phyloP scores from a whole-genome alignment of 1,284 basidiomycete species.

The Ganoderma multipileum region DNA sequence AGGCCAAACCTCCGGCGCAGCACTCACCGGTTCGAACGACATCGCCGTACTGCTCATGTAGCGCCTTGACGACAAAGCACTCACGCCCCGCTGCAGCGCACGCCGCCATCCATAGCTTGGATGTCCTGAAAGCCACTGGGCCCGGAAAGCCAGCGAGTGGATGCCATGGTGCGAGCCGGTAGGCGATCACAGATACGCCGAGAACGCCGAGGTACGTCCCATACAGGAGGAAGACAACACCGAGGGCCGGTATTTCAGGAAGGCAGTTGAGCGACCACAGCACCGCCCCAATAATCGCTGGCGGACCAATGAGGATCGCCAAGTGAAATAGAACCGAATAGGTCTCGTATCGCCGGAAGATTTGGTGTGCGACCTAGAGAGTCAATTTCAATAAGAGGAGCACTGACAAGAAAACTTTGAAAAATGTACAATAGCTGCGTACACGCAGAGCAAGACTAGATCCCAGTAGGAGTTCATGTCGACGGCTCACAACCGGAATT shows the following conservation, averaged over 20 bases:
- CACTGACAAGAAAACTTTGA: neutral
- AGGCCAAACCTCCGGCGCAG: neutral
- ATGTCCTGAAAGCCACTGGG: slow-evolving; percentile 33
- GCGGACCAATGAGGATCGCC: slow-evolving; percentile 22
- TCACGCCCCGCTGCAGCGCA: slow-evolving; percentile 12
- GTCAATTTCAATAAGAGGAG: neutral
- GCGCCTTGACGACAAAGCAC: slow-evolving; percentile 7
- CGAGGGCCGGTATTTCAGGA: neutral
- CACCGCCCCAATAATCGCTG: slow-evolving; percentile 7
- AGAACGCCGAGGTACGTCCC: slow-evolving; percentile 24
- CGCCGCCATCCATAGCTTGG: slow-evolving; percentile 28
- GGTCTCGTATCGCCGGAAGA: slow-evolving; percentile 32
- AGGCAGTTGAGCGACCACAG: neutral
- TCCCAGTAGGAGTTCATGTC: neutral
- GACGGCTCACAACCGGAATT: too few species aligned
- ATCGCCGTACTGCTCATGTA: slow-evolving; percentile 16
- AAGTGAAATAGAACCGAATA: slow-evolving; percentile 14
- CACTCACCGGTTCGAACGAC: slow-evolving; percentile 9
- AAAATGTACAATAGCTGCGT: neutral
- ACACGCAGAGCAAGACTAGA: neutral
- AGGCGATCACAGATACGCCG: slow-evolving; percentile 17
- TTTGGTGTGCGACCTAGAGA: slow-evolving; percentile 26
- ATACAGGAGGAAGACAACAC: slow-evolving; percentile 6
- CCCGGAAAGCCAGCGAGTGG: slow-evolving; percentile 41
- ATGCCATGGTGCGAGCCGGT: slow-evolving; percentile 41